phyloP scores from a whole-genome alignment of 1,139 yeast genomes.

The Groenewaldozyma sp. region DNA sequence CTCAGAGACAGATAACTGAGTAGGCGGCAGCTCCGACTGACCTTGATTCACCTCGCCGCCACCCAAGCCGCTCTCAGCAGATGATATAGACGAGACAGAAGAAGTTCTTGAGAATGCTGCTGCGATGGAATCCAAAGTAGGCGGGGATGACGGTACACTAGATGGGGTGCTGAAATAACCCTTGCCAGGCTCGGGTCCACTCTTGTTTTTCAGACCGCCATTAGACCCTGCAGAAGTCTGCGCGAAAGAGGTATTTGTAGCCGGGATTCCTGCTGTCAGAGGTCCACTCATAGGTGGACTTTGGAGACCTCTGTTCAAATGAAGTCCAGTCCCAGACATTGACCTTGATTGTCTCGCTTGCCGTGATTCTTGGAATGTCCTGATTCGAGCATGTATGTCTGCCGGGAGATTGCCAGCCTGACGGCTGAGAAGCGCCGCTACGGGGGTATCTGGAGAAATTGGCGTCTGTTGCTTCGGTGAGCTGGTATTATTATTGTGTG shows the following conservation, averaged over 20 bases:
- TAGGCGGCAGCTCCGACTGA: neutral
- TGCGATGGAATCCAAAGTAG: neutral
- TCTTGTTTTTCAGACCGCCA: too few species aligned
- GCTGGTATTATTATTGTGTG: neutral
- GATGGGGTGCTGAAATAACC: neutral
- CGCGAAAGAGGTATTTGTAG: too few species aligned
- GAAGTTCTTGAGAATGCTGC: slow-evolving; percentile 4
- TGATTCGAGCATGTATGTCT: slow-evolving; percentile 14
- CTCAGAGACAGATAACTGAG: neutral
- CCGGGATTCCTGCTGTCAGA: too few species aligned
- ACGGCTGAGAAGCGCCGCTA: slow-evolving; percentile 8
- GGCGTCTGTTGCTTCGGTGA: neutral
- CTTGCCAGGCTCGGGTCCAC: too few species aligned
- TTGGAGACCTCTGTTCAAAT: too few species aligned
- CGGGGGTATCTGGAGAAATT: slow-evolving; percentile 8
- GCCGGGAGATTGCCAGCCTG: slow-evolving; percentile 3
- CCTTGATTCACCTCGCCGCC: neutral
- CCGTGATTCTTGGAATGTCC: slow-evolving; percentile 23
- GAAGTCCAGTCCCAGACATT: slow-evolving; percentile 14
- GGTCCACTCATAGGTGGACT: too few species aligned
- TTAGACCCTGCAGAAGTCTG: too few species aligned
- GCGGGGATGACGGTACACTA: slow-evolving; percentile 2
- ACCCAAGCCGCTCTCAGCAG: too few species aligned
- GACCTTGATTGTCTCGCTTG: slow-evolving; percentile 15
- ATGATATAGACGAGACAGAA: slow-evolving; percentile 3